Percentiles rank a stretch among this genome's conserved stretches.
Conservation (phyloP, 345 rosid genomes). For the Citrus cavaleriei region DNA sequence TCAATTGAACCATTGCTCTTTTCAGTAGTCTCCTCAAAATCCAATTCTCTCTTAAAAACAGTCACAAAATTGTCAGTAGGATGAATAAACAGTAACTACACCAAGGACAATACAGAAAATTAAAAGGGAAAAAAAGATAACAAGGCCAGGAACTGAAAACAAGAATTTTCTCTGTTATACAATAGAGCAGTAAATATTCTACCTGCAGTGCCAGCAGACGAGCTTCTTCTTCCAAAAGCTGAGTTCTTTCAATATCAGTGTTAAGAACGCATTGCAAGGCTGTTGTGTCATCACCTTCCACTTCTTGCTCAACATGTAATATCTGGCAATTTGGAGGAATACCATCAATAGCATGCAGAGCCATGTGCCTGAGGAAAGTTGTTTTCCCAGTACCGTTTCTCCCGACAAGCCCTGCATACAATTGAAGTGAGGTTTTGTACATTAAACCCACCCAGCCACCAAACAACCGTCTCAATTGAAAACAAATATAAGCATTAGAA, state of each 20-base stretch:
- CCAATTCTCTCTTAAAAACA: conserved; percentile 64
- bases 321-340: conserved; percentile 96
- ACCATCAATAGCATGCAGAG: conserved; percentile 96
- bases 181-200: conserved; percentile 11
- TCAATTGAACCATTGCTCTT: conserved; percentile 49
- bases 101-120: conserved; percentile 6
- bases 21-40: conserved; percentile 45
- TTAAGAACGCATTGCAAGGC: conserved; percentile 96
- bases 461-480: neutral
- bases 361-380: conserved; percentile 94
- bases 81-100: conserved; percentile 1
- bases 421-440: neutral
- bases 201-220: conserved; percentile 71
- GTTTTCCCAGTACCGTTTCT: conserved; percentile 99
- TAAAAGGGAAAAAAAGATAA: neutral
- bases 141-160: conserved; percentile 11
- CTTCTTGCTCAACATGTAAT: conserved; percentile 98
- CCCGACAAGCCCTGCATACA: conserved; percentile 82
- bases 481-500: neutral
- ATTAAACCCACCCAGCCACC: neutral
- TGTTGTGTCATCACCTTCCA: conserved; percentile 78
- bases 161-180: neutral
- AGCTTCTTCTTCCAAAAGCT: conserved; percentile 82
- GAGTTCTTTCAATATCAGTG: conserved; percentile 85
- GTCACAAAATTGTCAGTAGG: conserved; percentile 21